These are phyloP conservation scores for Colletotrichum graminicola DNA, from an alignment of 2,329 filamentous ascomycete species.

Conservation along the genomic window DNA sequence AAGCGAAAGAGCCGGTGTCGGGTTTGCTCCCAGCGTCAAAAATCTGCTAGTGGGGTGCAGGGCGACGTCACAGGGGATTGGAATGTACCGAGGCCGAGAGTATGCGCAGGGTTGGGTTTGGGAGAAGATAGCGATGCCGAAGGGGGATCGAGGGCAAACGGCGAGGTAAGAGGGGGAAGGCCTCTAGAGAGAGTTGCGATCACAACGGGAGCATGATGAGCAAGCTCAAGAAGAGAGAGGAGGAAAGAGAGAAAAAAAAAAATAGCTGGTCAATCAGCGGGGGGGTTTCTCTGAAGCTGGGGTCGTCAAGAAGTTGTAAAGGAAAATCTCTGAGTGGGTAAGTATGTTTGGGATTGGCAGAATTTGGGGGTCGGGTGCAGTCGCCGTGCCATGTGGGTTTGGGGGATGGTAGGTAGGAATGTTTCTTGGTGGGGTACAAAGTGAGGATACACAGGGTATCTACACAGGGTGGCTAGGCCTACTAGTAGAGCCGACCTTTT, in stretches of 20 bases:
- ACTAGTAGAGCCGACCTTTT: constrained; percentile 17
- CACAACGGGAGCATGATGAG: constrained; percentile 41
- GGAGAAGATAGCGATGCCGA: constrained; percentile 14
- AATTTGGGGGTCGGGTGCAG: constrained; percentile 40
- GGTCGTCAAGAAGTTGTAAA: constrained; percentile 42
- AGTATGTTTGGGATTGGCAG: constrained; percentile 41
- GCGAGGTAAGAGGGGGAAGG: constrained; percentile 25
- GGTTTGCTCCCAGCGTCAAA: constrained; percentile 41
- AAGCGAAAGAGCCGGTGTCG: constrained; percentile 39
- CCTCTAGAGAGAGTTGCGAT: constrained; percentile 39
- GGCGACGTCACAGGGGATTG: constrained; percentile 40
- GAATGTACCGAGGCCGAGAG: constrained; percentile 36
- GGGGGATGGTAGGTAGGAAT: constrained; percentile 33
- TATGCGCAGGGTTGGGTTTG: constrained; percentile 29
- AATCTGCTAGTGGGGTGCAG: constrained; percentile 41
- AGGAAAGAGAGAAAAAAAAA: constrained; percentile 12
- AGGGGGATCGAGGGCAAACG: constrained; percentile 16
- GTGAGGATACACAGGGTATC: neutral
- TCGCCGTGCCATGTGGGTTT: constrained; percentile 35
- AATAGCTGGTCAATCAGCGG: constrained; percentile 24
- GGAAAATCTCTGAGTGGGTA: constrained; percentile 42
- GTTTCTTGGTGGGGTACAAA: constrained; percentile 31
- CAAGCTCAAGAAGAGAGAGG: constrained; percentile 26
- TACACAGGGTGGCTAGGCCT: constrained; percentile 23
- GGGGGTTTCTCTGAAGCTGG: constrained; percentile 36